A percentile compares a stretch with the other conserved stretches of the same genome.
Evolutionary conservation across 345 rosid species (phyloP).

Genomic region (Brassica rapa): DNA sequence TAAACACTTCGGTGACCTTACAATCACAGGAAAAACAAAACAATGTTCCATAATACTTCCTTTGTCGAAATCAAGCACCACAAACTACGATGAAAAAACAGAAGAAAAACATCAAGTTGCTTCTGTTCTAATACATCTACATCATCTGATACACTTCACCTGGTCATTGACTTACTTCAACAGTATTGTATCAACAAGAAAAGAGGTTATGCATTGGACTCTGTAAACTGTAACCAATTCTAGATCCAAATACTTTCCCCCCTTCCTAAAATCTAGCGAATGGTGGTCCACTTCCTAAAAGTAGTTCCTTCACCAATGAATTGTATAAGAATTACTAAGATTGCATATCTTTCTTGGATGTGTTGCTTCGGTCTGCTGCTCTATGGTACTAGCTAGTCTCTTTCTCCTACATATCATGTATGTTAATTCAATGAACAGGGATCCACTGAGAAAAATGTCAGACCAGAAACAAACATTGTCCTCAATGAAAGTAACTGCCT

Average conservation of each 20-base stretch:
- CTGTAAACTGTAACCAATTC: conserved; percentile 14
- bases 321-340: neutral
- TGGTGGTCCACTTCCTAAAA: conserved; percentile 18
- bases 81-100: neutral
- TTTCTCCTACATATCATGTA: neutral
- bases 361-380: neutral
- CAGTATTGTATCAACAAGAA: neutral
- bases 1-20: neutral
- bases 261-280: conserved; percentile 13
- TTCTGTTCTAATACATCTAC: conserved; percentile 21
- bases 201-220: conserved; percentile 27
- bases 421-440: neutral
- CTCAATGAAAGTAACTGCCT: neutral
- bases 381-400: neutral
- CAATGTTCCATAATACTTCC: neutral
- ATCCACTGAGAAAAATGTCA: neutral
- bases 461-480: neutral
- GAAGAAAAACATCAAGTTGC: conserved; percentile 24
- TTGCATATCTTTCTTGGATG: conserved; percentile 37
- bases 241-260: conserved; percentile 18
- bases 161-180: conserved; percentile 18
- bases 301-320: neutral
- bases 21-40: conserved; percentile 12
- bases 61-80: neutral
- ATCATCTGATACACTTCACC: conserved; percentile 25